Conservation (phyloP, 2,329 filamentous ascomycete species). For the Fusarium hainanense region DNA sequence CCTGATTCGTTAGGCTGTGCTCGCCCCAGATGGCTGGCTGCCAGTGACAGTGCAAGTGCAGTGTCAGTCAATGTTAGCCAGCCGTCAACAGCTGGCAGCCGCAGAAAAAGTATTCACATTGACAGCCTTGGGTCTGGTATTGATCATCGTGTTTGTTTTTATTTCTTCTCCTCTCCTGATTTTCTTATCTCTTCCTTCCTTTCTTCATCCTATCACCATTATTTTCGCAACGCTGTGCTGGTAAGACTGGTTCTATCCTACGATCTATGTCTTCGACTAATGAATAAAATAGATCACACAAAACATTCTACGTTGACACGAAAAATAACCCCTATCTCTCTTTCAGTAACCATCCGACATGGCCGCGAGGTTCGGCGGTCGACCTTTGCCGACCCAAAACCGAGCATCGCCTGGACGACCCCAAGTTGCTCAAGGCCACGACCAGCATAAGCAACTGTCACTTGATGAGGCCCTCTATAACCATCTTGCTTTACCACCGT, state of each 20-base stretch:
- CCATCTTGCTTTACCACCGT: conserved; percentile 40
- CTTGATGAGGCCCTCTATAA: conserved; percentile 40
- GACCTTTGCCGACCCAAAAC: neutral
- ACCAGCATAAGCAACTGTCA: conserved; percentile 11
- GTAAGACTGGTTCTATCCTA: neutral
- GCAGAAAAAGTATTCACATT: neutral
- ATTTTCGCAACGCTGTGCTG: neutral
- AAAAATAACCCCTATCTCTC: neutral
- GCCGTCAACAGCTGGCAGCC: neutral
- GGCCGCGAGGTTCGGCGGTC: neutral
- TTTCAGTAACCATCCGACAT: neutral
- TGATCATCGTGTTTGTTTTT: neutral
- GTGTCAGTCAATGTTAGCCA: neutral
- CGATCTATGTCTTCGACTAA: neutral
- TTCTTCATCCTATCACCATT: neutral
- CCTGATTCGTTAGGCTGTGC: neutral
- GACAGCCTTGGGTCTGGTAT: neutral
- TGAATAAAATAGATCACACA: neutral
- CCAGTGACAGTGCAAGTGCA: neutral
- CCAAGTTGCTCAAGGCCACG: neutral
- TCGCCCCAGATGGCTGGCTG: neutral
- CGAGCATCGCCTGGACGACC: neutral
- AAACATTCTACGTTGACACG: neutral
- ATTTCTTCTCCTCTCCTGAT: neutral
- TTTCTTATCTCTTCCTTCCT: neutral